Evolutionary conservation across 106 monocot species (phyloP), one percentile per base, ranked within the genome.

Genomic region (Dactylorhiza incarnata): DNA sequence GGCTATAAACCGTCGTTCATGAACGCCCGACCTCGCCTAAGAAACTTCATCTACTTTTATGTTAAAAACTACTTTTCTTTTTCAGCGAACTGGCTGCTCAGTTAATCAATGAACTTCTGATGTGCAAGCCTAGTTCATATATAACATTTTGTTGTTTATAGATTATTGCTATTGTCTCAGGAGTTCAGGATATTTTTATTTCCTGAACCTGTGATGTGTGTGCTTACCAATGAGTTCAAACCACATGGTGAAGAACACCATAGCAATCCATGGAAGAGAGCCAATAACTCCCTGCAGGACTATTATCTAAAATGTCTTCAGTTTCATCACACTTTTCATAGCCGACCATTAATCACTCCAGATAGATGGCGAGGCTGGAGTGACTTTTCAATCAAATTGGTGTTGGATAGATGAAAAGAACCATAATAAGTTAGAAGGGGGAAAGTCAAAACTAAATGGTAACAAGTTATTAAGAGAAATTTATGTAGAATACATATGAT

Each of bases 221-320:
- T 71, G 67, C 77, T 69, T 87, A 97, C 97, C 97, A 48, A 97
- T 97, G 48, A 97, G 85, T 82, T 97, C 91, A 80, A 97, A 94
- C 97, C 97, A 97, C 94, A 97, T 91, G 71, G 97, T 97, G 67
- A 97, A 91, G 79, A 97, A 97, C 59, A 97, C 97, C 81, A 97
- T 88, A 61, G 97, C 85, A 29, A 91, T 94, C 97, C 97, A 93
- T 44, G 97, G 97, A 9, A 97, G 71, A 4, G 89, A 91, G 22
- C 97, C 97, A 58, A 97, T 86, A 49, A 97, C 85, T 15, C 97
- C 97, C 80, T 97, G 97, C 79, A 97, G 77, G 56, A 89, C 91
- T 74, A 94, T 94, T 55, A 97, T 87, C 80, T 94, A 91, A 87
- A 97, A 97, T 58, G 97, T 94, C 45, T 83, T 69, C 45, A 97